Percentiles rank a stretch among this genome's conserved stretches.
phyloP scores from a whole-genome alignment of 2,329 filamentous ascomycete species.

The Arthrobotrys conoides region DNA sequence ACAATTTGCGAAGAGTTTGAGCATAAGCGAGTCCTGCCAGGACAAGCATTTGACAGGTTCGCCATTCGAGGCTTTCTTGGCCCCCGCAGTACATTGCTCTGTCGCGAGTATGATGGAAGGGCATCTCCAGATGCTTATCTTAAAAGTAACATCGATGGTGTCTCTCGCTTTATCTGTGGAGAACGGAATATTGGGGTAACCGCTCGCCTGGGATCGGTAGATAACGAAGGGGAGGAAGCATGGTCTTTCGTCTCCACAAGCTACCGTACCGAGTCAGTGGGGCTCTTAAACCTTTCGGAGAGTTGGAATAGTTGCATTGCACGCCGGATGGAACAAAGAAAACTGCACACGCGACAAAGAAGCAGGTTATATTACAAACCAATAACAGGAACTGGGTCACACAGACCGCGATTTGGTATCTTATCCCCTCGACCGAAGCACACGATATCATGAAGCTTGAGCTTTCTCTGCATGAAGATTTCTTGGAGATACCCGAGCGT shows the following conservation, averaged over 20 bases:
- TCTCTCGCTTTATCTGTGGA: conserved; percentile 57
- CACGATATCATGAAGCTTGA: conserved; percentile 24
- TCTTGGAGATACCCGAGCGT: conserved; percentile 46
- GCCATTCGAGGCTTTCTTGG: conserved; percentile 5
- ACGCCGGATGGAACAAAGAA: conserved; percentile 14
- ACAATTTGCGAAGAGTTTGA: conserved; percentile 17
- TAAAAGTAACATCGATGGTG: conserved; percentile 53
- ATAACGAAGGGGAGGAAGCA: conserved; percentile 29
- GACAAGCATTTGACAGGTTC: conserved; percentile 32
- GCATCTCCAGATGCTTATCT: conserved; percentile 41
- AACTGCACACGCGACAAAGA: conserved; percentile 46
- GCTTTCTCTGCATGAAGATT: neutral
- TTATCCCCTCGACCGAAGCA: conserved; percentile 48
- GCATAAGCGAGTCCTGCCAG: conserved; percentile 45
- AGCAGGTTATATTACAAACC: conserved; percentile 6
- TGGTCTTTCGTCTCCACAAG: conserved; percentile 47
- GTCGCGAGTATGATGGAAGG: conserved; percentile 24
- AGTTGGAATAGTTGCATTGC: conserved; percentile 57
- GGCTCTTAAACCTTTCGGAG: conserved; percentile 32
- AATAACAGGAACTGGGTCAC: conserved; percentile 6
- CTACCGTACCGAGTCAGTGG: conserved; percentile 51
- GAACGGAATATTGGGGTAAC: conserved; percentile 37
- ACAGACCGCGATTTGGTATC: conserved; percentile 6
- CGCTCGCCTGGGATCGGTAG: conserved; percentile 43
- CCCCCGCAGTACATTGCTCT: neutral